phyloP scores from a whole-genome alignment of 257 asterid species.

The Gentiana straminea region DNA sequence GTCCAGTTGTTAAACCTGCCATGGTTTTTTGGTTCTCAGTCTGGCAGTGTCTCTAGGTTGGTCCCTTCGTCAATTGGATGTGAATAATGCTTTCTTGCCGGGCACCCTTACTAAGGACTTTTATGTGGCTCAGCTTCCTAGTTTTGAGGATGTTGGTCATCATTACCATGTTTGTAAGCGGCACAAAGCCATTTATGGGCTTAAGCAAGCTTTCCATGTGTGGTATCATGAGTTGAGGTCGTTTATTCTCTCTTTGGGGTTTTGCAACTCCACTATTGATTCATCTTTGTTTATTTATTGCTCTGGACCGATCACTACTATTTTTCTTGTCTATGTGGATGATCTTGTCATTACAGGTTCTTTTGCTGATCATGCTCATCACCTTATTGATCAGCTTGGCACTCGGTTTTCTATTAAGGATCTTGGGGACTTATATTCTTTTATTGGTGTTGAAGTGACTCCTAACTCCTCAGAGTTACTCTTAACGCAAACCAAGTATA shows the following conservation, averaged over 20 bases:
- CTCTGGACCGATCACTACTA: too few relatives aligned
- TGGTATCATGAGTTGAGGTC: not conserved
- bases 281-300: not conserved
- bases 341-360: not conserved
- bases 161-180: conserved; percentile 1
- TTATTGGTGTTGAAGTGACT: not conserved
- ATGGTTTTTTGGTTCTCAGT: not conserved
- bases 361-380: not conserved
- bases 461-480: not conserved
- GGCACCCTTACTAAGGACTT: not conserved
- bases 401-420: not conserved
- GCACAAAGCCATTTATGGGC: not conserved
- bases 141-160: not conserved
- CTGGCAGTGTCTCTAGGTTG: not conserved
- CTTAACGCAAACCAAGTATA: not conserved
- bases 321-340: not conserved
- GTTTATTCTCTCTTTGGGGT: not conserved
- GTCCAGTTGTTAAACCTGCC: not conserved
- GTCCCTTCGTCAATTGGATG: not conserved
- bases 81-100: not conserved
- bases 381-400: not conserved
- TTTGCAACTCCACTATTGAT: not conserved
- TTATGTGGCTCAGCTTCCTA: not conserved
- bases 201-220: not conserved
- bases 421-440: not conserved